Evolutionary conservation across 352 stramenopile species (phyloP), one percentile per base, ranked within the genome.

Genomic region (Nothophytophthora sp.): DNA sequence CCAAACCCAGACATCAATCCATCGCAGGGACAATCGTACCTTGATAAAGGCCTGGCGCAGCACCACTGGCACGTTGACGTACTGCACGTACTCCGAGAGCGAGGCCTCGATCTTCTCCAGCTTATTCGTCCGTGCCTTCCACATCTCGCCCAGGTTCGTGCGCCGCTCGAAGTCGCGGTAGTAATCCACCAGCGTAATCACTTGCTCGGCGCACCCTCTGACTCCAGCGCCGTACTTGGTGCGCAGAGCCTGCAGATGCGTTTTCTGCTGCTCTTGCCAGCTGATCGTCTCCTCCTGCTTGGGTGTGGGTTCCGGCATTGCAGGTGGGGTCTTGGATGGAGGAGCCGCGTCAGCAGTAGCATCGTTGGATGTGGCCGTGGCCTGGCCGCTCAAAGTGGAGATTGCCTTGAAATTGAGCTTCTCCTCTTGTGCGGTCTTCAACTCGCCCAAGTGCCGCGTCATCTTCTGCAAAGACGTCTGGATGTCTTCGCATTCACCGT

Each of bases 121-220:
- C 40, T 92, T 92, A 37, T 55, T 85, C 40, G 84, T 69, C 36
- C 75, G 72, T 30, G 63, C 35, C 55, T 86, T 86, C 85, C 85
- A 95, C 16, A 62, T 63, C n/a, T 92, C 80, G 36, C 58, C 67
- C 29, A 92, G 36, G 32, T 89, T 67, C 3, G 78, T 92, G 28
- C 85, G 85, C 0, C 85, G 74, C 45, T 83, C 73, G 36, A 92
- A 95, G 18, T 81, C 62, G 23, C 81, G 73, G 42, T 95, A 95
- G 36, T 95, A 95, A 50, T 92, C 82, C 11, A 95, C 70, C 33
- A 95, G 66, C 18, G 75, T 82, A 38, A 95, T 79, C 23, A 86
- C 80, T 46, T 95, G 85, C 43, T 90, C 85, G 0, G 71, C 66
- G 43, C 85, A 95, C 10, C 67, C 73, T 23, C 60, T 63, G 32